phyloP scores from a whole-genome alignment of 2,329 filamentous ascomycete genomes.

The Whalleya microplaca region DNA sequence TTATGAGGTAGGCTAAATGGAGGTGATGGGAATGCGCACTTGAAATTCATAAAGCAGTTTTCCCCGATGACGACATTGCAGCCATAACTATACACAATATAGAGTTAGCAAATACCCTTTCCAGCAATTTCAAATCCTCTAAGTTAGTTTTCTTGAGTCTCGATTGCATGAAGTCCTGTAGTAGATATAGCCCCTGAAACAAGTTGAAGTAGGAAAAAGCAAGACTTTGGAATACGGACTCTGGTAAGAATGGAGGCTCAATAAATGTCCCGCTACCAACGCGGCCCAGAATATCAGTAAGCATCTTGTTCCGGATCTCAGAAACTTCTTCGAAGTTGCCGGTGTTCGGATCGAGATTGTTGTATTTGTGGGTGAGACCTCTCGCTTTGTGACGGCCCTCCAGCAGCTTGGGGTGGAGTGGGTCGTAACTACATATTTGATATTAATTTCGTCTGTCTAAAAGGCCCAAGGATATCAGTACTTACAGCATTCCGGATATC shows the following conservation, averaged over 20 bases:
- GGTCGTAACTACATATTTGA: not conserved
- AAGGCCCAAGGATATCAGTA: not conserved
- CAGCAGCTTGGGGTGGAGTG: slow-evolving; percentile 49
- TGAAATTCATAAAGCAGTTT: slow-evolving; percentile 65
- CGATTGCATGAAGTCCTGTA: no score
- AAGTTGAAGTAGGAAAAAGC: no score
- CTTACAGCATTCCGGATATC: slow-evolving; percentile 63
- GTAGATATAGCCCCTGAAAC: no score
- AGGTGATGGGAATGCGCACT: slow-evolving; percentile 36
- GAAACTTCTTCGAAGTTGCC: slow-evolving; percentile 44
- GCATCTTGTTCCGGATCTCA: slow-evolving; percentile 45
- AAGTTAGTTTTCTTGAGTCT: no score
- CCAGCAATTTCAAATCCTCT: no score
- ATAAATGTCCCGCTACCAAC: slow-evolving; percentile 58
- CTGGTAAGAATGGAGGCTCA: slow-evolving; percentile 63
- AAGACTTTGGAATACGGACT: no score
- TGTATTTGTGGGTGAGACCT: slow-evolving; percentile 59
- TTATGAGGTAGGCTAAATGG: not conserved
- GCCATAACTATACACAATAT: no score
- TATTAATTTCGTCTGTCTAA: not conserved
- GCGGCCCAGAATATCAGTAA: slow-evolving; percentile 52
- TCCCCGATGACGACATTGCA: slow-evolving; percentile 65
- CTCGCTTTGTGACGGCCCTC: slow-evolving; percentile 56
- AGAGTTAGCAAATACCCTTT: no score
- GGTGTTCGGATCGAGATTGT: slow-evolving; percentile 55